A percentile compares a stretch with the other conserved stretches of the same genome.
Conservation (phyloP, 2,329 filamentous ascomycete species). For the Fusarium zealandicum region DNA sequence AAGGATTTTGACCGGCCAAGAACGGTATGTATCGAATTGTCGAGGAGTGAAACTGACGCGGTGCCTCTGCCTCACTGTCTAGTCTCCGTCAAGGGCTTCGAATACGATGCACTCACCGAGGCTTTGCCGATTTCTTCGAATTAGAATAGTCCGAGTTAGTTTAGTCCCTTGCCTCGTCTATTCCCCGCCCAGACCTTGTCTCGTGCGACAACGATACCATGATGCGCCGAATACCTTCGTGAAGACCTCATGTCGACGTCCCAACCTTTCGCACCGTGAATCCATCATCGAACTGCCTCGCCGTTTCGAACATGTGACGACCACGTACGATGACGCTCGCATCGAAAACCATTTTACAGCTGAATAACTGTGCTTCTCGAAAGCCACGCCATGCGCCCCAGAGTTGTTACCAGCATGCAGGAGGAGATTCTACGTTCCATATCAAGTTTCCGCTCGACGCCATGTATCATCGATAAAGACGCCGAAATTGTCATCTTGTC, state of each 20-base stretch:
- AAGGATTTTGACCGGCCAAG: conserved; percentile 1
- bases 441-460: not conserved
- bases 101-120: conserved; percentile 12
- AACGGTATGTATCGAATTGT: conserved; percentile 33
- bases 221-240: conserved; percentile 16
- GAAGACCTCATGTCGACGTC: conserved; percentile 13
- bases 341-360: conserved; percentile 8
- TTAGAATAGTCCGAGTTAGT: conserved; percentile 23
- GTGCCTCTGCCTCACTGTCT: conserved; percentile 9
- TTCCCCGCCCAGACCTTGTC: conserved; percentile 4
- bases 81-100: conserved; percentile 3
- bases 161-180: conserved; percentile 16
- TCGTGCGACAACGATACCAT: conserved; percentile 10
- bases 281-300: conserved; percentile 11
- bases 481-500: not conserved
- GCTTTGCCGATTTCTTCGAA: conserved; percentile 8
- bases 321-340: conserved; percentile 15
- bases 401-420: not conserved
- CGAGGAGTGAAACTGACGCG: conserved; percentile 28
- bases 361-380: not conserved
- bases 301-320: conserved; percentile 23
- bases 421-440: not conserved
- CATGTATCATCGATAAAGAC: conserved; percentile 11
- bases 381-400: not conserved
- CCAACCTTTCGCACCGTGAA: conserved; percentile 11